phyloP scores from a whole-genome alignment of 2,329 filamentous ascomycete species.

The Fusarium lyarnte region DNA sequence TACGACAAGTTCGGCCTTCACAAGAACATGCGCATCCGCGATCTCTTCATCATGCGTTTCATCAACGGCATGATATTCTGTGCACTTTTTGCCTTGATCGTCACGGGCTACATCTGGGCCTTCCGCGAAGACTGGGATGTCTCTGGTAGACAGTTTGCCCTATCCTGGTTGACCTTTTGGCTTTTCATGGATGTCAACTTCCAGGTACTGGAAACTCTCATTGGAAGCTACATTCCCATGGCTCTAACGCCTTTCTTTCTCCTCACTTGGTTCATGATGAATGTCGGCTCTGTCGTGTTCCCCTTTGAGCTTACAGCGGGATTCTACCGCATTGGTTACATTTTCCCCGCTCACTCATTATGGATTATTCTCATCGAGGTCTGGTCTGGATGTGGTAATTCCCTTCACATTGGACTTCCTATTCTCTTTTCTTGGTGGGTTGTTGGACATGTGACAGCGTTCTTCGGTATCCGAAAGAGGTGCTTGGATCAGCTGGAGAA shows the following conservation, averaged over 20 bases:
- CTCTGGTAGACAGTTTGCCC: conserved; percentile 40
- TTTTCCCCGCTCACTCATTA: conserved; percentile 47
- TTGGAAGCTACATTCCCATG: conserved; percentile 45
- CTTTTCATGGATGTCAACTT: conserved; percentile 55
- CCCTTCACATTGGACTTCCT: conserved; percentile 52
- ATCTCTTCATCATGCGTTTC: conserved; percentile 41
- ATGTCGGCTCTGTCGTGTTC: conserved; percentile 49
- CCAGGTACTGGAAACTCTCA: conserved; percentile 50
- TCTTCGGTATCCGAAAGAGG: conserved; percentile 40
- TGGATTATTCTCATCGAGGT: conserved; percentile 53
- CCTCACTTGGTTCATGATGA: conserved; percentile 54
- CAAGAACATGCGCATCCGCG: conserved; percentile 32
- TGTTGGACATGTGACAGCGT: conserved; percentile 36
- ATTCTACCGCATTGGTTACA: conserved; percentile 53
- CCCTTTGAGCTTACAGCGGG: conserved; percentile 51
- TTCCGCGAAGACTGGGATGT: conserved; percentile 55
- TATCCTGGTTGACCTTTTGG: conserved; percentile 49
- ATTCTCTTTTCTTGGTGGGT: conserved; percentile 55
- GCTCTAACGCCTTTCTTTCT: conserved; percentile 54
- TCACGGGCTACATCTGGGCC: conserved; percentile 56
- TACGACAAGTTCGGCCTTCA: conserved; percentile 32
- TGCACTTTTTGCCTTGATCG: conserved; percentile 50
- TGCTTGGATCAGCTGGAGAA: conserved; percentile 27
- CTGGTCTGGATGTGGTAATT: conserved; percentile 55
- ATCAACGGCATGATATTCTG: conserved; percentile 46